A percentile compares a stretch with the other conserved stretches of the same genome.
Evolutionary conservation across 1,284 basidiomycete species (phyloP).

Genomic region (Sanguinoderma infundibulare): DNA sequence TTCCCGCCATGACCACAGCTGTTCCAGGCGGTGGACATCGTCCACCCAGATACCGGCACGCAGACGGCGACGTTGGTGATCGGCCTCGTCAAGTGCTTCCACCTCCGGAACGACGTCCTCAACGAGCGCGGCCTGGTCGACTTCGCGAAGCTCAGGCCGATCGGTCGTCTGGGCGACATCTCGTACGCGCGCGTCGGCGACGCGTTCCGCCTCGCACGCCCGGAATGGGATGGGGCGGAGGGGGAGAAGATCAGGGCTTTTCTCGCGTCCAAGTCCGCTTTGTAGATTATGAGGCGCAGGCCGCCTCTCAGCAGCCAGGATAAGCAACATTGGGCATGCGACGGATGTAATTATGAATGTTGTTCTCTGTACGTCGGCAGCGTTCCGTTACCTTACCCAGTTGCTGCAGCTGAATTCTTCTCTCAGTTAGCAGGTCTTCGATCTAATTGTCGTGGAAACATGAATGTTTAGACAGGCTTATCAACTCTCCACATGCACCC

Average conservation of each 20-base stretch:
- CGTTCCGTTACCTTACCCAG: too few relatives aligned
- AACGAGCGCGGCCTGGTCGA: conserved; percentile 55
- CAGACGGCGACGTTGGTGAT: conserved; percentile 62
- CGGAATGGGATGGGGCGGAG: conserved; percentile 55
- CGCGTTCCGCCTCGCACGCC: conserved; percentile 59
- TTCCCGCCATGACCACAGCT: too few relatives aligned
- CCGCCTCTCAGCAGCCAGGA: too few relatives aligned
- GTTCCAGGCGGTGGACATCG: conserved; percentile 61
- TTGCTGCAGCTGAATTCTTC: too few relatives aligned
- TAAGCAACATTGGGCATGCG: too few relatives aligned
- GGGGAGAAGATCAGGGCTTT: conserved; percentile 25
- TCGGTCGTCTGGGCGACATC: conserved; percentile 69
- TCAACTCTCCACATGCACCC: too few relatives aligned
- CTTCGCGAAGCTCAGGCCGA: conserved; percentile 58
- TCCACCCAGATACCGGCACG: conserved; percentile 43
- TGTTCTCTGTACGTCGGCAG: conserved; percentile 18
- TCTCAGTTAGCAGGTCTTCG: too few relatives aligned
- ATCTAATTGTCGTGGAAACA: too few relatives aligned
- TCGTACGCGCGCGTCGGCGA: conserved; percentile 58
- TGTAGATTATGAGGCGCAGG: too few relatives aligned
- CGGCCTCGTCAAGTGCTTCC: conserved; percentile 66
- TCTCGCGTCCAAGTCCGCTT: conserved; percentile 9
- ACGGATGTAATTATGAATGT: not conserved
- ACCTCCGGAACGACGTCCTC: conserved; percentile 61
- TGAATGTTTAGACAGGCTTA: too few relatives aligned